Base-by-base conservation (phyloP, 441 rosid species). In the Daphne laureola region DNA sequence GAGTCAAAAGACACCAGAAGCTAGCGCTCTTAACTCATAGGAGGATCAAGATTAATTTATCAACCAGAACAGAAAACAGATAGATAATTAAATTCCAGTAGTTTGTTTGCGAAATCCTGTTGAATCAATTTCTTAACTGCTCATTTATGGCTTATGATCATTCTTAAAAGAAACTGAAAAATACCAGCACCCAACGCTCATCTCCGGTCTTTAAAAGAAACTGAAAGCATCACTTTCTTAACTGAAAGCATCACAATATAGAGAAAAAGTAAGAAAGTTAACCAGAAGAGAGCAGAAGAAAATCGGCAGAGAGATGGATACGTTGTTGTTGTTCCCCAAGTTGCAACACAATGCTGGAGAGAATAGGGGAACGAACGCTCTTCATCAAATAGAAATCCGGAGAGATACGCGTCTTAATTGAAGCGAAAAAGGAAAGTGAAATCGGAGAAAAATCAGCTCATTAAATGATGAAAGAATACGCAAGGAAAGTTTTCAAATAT, bases 361-460 rank as follows among this genome's bases (percentile, higher is more conserved):
- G 48, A 48, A 42, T 41, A 36, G 16, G 12, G 14, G 54, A 59
- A 45, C 49, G 54, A 59, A 45, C 49, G 65, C 26, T 18, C 15
- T 38, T 41, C 44, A 49, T 49, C 61, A 50, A 54, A 57, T 54
- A 54, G 14, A 25, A 36, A 55, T 52, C 36, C 7, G 2, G 43
- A 2, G 36, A 23, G 16, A 23, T 62, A n/a, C 23, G 26, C 38
- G 3, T 12, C 43, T 31, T 31, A 57, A 68, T 66, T 42, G 17
- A 15, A 51, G 49, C 46, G 13, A 23, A 38, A 45, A 31, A 65
- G 31, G 72, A 68, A 63, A 78, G 46, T 17, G 61, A 17, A 40
- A 72, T 55, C 12, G 5, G 57, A 70, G 67, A 62, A 58, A 72
- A 67, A 74, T 69, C 50, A 61, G 75, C 48, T 49, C 63, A 64